A percentile compares a stretch with the other conserved stretches of the same genome.
Evolutionary conservation across 2,329 filamentous ascomycete genomes (phyloP).

Genomic region (Fragosphaeria purpurea): DNA sequence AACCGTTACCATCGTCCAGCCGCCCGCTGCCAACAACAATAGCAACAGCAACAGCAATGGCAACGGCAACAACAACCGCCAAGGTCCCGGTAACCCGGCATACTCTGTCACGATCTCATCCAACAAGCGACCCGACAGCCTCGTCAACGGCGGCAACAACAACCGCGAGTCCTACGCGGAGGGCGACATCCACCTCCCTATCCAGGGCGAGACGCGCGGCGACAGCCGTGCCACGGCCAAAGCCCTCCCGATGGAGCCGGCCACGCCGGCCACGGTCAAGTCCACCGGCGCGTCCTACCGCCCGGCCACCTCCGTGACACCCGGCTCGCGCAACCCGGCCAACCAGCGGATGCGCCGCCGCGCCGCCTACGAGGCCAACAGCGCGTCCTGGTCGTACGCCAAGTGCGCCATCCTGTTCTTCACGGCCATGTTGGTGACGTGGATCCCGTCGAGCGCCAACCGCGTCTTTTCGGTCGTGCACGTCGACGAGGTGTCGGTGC

Average conservation of each 20-base stretch:
- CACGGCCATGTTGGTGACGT: conserved; percentile 59
- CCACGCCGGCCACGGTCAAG: background rate
- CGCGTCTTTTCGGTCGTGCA: conserved; percentile 61
- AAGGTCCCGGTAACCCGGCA: conserved; percentile 16
- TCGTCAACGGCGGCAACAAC: conserved; percentile 5
- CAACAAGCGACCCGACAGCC: conserved; percentile 15
- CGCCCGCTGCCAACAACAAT: background rate
- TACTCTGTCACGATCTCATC: conserved; percentile 45
- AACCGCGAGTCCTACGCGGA: conserved; percentile 15
- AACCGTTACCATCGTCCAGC: background rate
- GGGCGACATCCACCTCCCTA: conserved; percentile 19
- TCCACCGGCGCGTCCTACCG: background rate
- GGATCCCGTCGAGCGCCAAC: conserved; percentile 70
- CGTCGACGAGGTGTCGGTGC: conserved; percentile 38
- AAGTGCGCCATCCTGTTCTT: conserved; percentile 65
- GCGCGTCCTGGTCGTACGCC: conserved; percentile 58
- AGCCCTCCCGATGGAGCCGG: background rate
- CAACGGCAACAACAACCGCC: background rate
- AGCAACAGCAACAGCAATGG: conserved; percentile 9
- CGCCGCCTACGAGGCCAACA: conserved; percentile 43
- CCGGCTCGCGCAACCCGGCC: conserved; percentile 11
- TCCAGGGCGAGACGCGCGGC: conserved; percentile 15
- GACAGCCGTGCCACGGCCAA: conserved; percentile 4
- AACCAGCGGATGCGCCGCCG: conserved; percentile 21
- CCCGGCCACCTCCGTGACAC: background rate